phyloP scores from a whole-genome alignment of 805 yeast species.

The Crinitomyces ghanaensis region DNA sequence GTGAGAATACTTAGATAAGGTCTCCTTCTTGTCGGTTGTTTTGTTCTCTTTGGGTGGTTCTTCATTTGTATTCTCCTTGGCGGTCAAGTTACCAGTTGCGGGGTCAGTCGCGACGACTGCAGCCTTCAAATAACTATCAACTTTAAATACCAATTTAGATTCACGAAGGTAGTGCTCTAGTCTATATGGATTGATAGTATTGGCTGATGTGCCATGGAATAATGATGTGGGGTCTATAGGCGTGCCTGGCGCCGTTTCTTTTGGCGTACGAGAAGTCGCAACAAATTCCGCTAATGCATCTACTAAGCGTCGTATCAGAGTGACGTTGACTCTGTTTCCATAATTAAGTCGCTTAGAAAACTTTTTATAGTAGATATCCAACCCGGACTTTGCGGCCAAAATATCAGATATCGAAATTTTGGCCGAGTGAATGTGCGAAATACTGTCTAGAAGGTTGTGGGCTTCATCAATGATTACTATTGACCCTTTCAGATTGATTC shows the following conservation, averaged over 20 bases:
- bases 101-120: no score
- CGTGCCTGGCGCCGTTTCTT: conserved; percentile 38
- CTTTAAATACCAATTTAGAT: conserved; percentile 73
- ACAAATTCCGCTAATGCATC: conserved; percentile 42
- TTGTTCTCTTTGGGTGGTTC: conserved; percentile 9
- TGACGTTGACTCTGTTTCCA: conserved; percentile 57
- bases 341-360: conserved; percentile 57
- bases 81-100: no score
- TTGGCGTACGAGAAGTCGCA: conserved; percentile 16
- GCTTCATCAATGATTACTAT: conserved; percentile 86
- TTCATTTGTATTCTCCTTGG: conserved; percentile 22
- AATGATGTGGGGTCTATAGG: conserved; percentile 42
- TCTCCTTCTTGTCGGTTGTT: conserved; percentile 4
- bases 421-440: conserved; percentile 57
- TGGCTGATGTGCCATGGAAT: conserved; percentile 51
- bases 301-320: conserved; percentile 50
- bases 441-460: conserved; percentile 73
- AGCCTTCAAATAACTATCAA: conserved; percentile 66
- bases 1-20: conserved; percentile 17
- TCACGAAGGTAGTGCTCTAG: conserved; percentile 50
- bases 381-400: conserved; percentile 32
- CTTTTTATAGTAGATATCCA: conserved; percentile 44
- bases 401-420: conserved; percentile 43
- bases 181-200: conserved; percentile 56
- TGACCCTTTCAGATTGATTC: conserved; percentile 47